Evolutionary conservation across 2,329 filamentous ascomycete species (phyloP).

Genomic region (Falciphora oryzae): DNA sequence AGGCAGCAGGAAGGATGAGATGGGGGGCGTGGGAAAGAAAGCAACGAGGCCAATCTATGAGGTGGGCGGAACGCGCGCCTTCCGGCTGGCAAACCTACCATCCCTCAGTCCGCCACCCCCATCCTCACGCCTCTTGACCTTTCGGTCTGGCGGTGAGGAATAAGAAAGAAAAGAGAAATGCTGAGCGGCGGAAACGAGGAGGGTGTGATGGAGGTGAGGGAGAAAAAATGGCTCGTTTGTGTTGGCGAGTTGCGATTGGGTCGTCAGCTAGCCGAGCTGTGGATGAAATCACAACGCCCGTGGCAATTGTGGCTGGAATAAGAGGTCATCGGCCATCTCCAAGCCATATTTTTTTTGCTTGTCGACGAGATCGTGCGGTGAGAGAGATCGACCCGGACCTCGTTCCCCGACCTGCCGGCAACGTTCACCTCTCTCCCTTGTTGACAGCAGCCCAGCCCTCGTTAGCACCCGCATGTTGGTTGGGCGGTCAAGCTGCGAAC

Average conservation of each 20-base stretch:
- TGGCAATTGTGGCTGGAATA: background rate
- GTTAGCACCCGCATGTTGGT: background rate
- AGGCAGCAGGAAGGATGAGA: background rate
- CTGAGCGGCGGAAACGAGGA: background rate
- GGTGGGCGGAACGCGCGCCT: background rate
- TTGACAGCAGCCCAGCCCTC: background rate
- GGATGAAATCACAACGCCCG: background rate
- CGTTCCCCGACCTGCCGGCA: background rate
- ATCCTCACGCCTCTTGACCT: background rate
- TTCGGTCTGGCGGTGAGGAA: background rate
- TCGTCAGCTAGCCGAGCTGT: background rate
- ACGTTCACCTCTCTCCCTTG: background rate
- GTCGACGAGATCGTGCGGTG: background rate
- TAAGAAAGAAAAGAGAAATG: no score
- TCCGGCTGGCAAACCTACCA: background rate
- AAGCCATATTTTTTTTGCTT: background rate
- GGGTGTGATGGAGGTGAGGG: background rate
- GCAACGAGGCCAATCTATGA: background rate
- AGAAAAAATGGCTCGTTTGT: background rate
- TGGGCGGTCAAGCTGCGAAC: background rate
- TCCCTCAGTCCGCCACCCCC: background rate
- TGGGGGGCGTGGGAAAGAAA: background rate
- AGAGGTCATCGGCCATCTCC: background rate
- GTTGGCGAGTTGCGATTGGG: background rate
- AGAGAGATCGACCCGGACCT: background rate